Base-by-base conservation (phyloP, 306 rosid species). In the Parietaria judaica region DNA sequence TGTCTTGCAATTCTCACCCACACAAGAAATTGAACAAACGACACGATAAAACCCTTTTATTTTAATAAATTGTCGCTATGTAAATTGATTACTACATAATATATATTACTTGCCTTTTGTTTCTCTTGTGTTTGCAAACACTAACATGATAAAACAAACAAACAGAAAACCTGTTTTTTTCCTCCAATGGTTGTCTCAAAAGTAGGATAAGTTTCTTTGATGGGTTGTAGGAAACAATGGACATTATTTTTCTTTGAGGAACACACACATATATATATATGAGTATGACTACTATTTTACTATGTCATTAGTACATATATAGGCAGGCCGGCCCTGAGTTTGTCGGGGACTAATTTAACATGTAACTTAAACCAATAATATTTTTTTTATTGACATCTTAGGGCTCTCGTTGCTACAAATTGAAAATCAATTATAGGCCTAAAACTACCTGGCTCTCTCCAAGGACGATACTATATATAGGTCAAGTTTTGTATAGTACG, bases 1-100 rank as follows among this genome's bases (percentile, higher is more conserved):
- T 34, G 57, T 49, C 34, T n/a, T n/a, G n/a, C n/a, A 43, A 43
- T 11, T 60, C 64, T 60, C 64, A 44, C 11, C 52, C 64, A 60
- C 64, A 60, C 64, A 60, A 43, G 8, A 39, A 11, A 5, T 5
- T 7, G 9, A 14, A 37, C 36, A 11, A 57, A 57, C 17, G 37
- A 57, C 44, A 37, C 11, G n/a, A 53, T 12, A 56, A 36, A 37
- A 56, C 13, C 31, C 31, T 23, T 23, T 23, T 23, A 23, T 23
- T 23, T 23, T 23, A 23, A 23, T 23, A 23, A 23, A 23, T 23
- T 23, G 31, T 13, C 10, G 45, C 9, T 41, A 41, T 41, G 9
- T 41, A 5, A 41, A 8, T 41, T 5, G 45, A 8, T 1, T 41
- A 41, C 23, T 53, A 23, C 31, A 23, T 23, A 23, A 23, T 23